Evolutionary conservation across 2,329 filamentous ascomycete genomes (phyloP).

Genomic region (Chrysoporthe austroafricana): DNA sequence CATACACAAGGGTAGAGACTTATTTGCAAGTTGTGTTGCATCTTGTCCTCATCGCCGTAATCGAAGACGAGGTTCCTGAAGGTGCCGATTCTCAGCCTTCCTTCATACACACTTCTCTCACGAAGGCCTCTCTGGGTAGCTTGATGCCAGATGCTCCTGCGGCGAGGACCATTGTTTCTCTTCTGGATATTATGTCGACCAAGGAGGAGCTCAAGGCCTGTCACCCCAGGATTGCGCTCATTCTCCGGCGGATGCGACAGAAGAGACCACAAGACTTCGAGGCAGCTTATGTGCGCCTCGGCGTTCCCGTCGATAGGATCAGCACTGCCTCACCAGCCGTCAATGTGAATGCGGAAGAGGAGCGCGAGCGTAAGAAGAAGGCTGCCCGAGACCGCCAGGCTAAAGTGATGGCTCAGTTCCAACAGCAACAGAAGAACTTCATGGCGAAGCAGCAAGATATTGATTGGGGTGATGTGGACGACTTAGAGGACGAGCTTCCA

Average conservation of each 20-base stretch:
- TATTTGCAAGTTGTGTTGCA: conserved; percentile 93
- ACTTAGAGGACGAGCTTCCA: conserved; percentile 67
- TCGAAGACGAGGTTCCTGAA: conserved; percentile 74
- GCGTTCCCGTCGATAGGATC: conserved; percentile 75
- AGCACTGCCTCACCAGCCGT: conserved; percentile 81
- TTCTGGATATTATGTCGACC: conserved; percentile 63
- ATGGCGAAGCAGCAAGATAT: conserved; percentile 84
- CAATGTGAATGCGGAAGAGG: conserved; percentile 66
- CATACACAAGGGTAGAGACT: conserved; percentile 81
- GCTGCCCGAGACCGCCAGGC: conserved; percentile 88
- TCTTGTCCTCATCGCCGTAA: conserved; percentile 79
- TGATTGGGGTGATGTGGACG: conserved; percentile 87
- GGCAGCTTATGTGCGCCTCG: conserved; percentile 64
- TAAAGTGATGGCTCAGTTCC: conserved; percentile 96
- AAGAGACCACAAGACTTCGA: conserved; percentile 77
- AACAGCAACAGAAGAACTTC: conserved; percentile 95
- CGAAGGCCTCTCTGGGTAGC: conserved; percentile 63
- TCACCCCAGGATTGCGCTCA: conserved; percentile 80
- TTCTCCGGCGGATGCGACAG: conserved; percentile 83
- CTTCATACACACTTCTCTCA: conserved; percentile 74
- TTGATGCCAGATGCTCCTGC: conserved; percentile 60
- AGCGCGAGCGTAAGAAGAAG: conserved; percentile 84
- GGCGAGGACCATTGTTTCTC: conserved; percentile 65
- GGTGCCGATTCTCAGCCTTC: conserved; percentile 59
- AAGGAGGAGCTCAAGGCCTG: conserved; percentile 81